Base-by-base conservation (phyloP, 306 rosid species). In the Cotoneaster glaucophyllus region DNA sequence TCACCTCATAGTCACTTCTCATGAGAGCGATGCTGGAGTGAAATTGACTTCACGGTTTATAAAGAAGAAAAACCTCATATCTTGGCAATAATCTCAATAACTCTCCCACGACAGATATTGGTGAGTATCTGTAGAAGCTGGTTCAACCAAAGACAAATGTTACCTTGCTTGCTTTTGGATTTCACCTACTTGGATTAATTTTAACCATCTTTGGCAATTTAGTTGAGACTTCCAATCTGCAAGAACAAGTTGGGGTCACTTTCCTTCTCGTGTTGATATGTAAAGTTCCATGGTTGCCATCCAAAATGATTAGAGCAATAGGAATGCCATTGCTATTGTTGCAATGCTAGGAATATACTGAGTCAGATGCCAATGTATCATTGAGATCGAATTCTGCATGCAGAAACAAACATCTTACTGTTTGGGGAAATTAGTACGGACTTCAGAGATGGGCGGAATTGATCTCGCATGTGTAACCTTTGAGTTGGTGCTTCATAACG, bases 341-440 rank as follows among this genome's bases (percentile, higher is more conserved):
- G 11, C 67, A 58, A 14, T 19, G 24, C 13, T 50, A 21, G 75
- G 32, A 24, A 59, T 59, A 13, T 24, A 13, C 19, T 15, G 54
- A 48, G 54, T 48, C 54, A 48, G 54, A 48, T 48, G 54, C 54
- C 21, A 15, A 37, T 82, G 26, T 77, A 77, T 79, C 24, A 52
- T 57, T 67, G 71, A 79, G 74, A 77, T 72, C 76, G 78, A 69
- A 70, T 22, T 79, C 39, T 28, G 32, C 82, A 68, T 59, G 73
- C 82, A 44, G 79, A 79, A 85, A 71, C 69, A 9, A 78, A 82
- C 84, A 72, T 82, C 67, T 50, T 58, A 44, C 86, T 75, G 71
- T 67, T 85, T 15, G 15, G 29, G 69, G 28, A n/a, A 69, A 45
- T 31, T 22, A 59, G 69, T 57, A 26, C 41, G 73, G 81, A 67